A percentile compares a stretch with the other conserved stretches of the same genome.
phyloP scores from a whole-genome alignment of 1,284 basidiomycete genomes.

The Anthracocystis setariae region DNA sequence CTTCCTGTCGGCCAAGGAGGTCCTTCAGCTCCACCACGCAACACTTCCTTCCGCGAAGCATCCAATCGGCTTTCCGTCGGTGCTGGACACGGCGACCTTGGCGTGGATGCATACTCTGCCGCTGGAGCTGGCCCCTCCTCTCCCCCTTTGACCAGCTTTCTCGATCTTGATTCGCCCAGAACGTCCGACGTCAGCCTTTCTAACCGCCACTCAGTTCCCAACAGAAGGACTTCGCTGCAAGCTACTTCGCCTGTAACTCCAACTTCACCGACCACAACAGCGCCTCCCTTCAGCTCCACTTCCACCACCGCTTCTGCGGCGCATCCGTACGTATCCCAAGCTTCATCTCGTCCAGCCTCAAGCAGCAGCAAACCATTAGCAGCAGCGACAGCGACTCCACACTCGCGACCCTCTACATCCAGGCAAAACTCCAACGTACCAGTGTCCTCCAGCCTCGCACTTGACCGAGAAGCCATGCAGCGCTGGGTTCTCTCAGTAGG shows the following conservation, averaged over 20 bases:
- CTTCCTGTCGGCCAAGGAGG: slow-evolving; percentile 41
- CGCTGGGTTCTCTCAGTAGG: slow-evolving; percentile 64
- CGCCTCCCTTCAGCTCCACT: not conserved
- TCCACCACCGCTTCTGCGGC: slow-evolving; percentile 5
- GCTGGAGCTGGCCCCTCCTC: slow-evolving; percentile 17
- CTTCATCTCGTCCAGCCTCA: slow-evolving; percentile 15
- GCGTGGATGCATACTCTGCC: slow-evolving; percentile 18
- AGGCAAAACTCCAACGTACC: not conserved
- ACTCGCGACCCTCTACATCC: not conserved
- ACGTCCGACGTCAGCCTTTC: slow-evolving; percentile 15
- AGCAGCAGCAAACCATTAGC: slow-evolving; percentile 15
- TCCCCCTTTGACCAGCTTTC: slow-evolving; percentile 43
- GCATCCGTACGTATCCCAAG: not conserved
- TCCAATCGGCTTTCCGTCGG: slow-evolving; percentile 26
- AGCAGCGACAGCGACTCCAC: not conserved
- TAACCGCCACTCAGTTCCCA: slow-evolving; percentile 18
- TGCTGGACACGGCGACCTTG: slow-evolving; percentile 37
- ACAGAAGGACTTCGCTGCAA: slow-evolving; percentile 32
- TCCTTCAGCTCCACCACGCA: slow-evolving; percentile 35
- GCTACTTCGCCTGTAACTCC: slow-evolving; percentile 21
- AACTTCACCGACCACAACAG: slow-evolving; percentile 6
- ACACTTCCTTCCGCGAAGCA: slow-evolving; percentile 41
- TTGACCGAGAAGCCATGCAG: slow-evolving; percentile 62
- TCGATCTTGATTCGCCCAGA: slow-evolving; percentile 45
- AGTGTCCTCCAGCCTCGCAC: slow-evolving; percentile 9